Percentiles rank a stretch among this genome's conserved stretches.
Evolutionary conservation across 768 basidiomycete genomes (phyloP).

Genomic region (Phanerochaete sordida): DNA sequence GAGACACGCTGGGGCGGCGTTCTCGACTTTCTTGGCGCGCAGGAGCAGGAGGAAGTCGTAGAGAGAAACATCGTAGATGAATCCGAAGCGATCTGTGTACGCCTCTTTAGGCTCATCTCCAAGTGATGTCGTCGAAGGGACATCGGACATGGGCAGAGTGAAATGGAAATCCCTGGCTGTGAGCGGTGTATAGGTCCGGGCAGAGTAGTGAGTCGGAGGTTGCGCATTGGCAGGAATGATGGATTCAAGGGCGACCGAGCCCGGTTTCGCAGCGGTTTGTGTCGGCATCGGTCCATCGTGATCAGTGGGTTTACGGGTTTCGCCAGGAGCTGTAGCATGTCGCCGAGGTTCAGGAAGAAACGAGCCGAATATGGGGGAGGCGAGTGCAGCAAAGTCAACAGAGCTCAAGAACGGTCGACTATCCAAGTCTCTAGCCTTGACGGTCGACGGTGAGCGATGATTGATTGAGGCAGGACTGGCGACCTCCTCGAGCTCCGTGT

Average conservation of each 20-base stretch:
- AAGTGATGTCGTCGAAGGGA: slow-evolving; percentile 50
- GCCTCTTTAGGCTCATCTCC: slow-evolving; percentile 52
- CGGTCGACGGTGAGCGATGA: neutral
- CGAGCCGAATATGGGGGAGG: slow-evolving; percentile 59
- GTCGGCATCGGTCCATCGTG: slow-evolving; percentile 4
- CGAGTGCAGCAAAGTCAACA: slow-evolving; percentile 30
- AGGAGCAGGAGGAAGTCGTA: slow-evolving; percentile 78
- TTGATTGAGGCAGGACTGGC: slow-evolving; percentile 36
- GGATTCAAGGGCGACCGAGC: slow-evolving; percentile 67
- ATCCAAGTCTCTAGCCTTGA: neutral
- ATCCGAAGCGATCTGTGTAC: slow-evolving; percentile 85
- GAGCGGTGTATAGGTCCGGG: slow-evolving; percentile 68
- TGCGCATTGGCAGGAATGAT: slow-evolving; percentile 79
- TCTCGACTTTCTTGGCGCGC: slow-evolving; percentile 67
- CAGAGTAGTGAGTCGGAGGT: slow-evolving; percentile 82
- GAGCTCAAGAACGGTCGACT: slow-evolving; percentile 16
- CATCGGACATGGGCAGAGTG: slow-evolving; percentile 56
- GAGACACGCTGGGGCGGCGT: slow-evolving; percentile 77
- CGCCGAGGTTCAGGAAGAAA: slow-evolving; percentile 52
- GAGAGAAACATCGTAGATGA: slow-evolving; percentile 82
- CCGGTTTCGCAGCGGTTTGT: slow-evolving; percentile 27
- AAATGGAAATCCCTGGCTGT: slow-evolving; percentile 75
- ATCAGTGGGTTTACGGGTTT: neutral
- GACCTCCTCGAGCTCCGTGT: neutral
- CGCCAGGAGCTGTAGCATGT: slow-evolving; percentile 23